A percentile compares a stretch with the other conserved stretches of the same genome.
These are phyloP conservation scores for Rubia occidens DNA, from an alignment of 305 asterid species.

Conservation along the genomic window DNA sequence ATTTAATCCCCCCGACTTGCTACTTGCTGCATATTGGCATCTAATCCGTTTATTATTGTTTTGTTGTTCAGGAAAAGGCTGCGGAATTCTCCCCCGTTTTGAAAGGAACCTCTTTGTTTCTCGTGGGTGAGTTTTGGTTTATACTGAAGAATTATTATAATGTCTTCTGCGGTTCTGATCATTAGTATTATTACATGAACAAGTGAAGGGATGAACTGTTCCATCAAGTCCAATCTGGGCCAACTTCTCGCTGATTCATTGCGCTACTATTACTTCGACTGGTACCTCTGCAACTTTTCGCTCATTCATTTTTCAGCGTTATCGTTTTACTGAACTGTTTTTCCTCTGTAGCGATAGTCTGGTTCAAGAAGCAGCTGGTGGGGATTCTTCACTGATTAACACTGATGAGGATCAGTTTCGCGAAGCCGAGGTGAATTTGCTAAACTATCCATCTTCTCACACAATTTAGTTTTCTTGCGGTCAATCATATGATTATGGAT, in stretches of 20 bases:
- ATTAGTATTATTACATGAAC: not conserved
- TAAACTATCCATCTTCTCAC: slow-evolving; percentile 5
- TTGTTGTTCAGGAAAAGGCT: slow-evolving; percentile 55
- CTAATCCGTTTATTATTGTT: not conserved
- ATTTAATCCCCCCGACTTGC: not conserved
- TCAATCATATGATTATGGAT: not conserved
- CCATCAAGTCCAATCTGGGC: slow-evolving; percentile 63
- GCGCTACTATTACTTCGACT: slow-evolving; percentile 75
- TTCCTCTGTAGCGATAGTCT: slow-evolving; percentile 48
- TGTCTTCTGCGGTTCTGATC: not conserved
- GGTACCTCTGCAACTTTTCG: slow-evolving; percentile 28
- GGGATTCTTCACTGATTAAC: slow-evolving; percentile 40
- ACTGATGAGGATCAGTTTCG: slow-evolving; percentile 56
- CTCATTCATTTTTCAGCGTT: not conserved
- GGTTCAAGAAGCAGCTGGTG: slow-evolving; percentile 84
- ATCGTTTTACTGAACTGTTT: not conserved
- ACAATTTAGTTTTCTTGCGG: slow-evolving; percentile 5
- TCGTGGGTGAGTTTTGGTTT: slow-evolving; percentile 51
- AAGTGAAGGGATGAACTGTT: slow-evolving; percentile 61
- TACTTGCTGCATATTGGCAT: not conserved
- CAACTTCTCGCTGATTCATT: slow-evolving; percentile 67
- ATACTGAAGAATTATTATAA: not conserved
- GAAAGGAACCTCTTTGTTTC: slow-evolving; percentile 76
- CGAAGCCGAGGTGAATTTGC: slow-evolving; percentile 55
- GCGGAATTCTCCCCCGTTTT: slow-evolving; percentile 52